phyloP scores from a whole-genome alignment of 805 yeast species.

The Saccharomycopsis malanga region DNA sequence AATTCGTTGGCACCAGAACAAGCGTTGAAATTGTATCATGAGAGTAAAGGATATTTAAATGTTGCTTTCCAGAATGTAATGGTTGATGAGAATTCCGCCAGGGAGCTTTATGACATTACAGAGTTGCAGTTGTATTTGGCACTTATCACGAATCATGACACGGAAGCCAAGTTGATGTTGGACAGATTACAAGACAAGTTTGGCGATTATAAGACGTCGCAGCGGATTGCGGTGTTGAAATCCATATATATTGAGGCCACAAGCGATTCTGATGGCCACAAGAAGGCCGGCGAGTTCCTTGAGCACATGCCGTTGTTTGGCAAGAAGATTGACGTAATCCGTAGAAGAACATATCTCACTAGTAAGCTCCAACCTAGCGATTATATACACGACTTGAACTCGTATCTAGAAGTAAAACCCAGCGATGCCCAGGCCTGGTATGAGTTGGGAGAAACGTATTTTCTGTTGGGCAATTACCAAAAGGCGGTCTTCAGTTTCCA shows the following conservation, averaged over 20 bases:
- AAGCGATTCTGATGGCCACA: conserved; percentile 29
- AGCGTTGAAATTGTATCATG: conserved; percentile 34
- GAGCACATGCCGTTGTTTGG: conserved; percentile 23
- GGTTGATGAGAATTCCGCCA: conserved; percentile 25
- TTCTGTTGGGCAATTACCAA: conserved; percentile 50
- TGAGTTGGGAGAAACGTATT: conserved; percentile 65
- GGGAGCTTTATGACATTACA: conserved; percentile 47
- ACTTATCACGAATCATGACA: conserved; percentile 54
- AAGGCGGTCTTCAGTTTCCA: conserved; percentile 61
- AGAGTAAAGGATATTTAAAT: conserved; percentile 29
- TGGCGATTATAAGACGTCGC: conserved; percentile 43
- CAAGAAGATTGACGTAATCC: conserved; percentile 20
- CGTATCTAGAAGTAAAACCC: conserved; percentile 57
- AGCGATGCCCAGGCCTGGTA: conserved; percentile 73
- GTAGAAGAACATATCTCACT: conserved; percentile 25
- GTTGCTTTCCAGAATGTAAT: not conserved
- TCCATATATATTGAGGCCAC: conserved; percentile 52
- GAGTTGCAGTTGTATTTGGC: conserved; percentile 69
- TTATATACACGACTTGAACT: conserved; percentile 51
- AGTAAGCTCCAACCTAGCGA: conserved; percentile 23
- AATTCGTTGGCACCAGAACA: conserved; percentile 42
- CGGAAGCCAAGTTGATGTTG: conserved; percentile 61
- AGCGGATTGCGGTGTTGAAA: conserved; percentile 48
- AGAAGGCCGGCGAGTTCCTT: conserved; percentile 34
- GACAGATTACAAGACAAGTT: conserved; percentile 64